Percentiles rank a stretch among this genome's conserved stretches.
Evolutionary conservation across 2,329 filamentous ascomycete genomes (phyloP).

Genomic region (Fusarium miscanthi): DNA sequence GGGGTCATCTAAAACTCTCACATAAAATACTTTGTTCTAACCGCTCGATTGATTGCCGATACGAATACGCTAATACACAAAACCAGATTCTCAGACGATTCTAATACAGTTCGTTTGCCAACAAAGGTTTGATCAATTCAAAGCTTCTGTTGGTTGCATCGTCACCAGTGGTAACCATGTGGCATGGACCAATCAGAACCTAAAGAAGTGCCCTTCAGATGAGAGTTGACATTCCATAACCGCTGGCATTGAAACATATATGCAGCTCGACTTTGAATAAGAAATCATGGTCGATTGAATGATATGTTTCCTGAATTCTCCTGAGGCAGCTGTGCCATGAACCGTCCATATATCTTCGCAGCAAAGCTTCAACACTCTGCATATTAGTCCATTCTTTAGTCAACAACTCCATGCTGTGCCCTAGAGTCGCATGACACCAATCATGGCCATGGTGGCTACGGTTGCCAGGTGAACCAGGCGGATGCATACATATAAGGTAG

Average conservation of each 20-base stretch:
- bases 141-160: conserved; percentile 26
- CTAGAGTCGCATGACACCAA: background rate
- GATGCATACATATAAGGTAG: no score
- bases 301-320: conserved; percentile 7
- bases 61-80: conserved; percentile 1
- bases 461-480: conserved; percentile 40
- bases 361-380: background rate
- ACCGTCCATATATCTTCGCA: background rate
- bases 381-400: background rate
- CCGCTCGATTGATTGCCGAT: background rate
- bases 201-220: background rate
- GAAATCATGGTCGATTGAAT: background rate
- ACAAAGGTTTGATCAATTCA: background rate
- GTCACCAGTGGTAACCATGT: conserved; percentile 3
- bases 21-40: background rate
- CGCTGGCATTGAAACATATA: conserved; percentile 2
- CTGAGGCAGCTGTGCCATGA: background rate
- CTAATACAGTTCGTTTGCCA: background rate
- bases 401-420: conserved; percentile 14
- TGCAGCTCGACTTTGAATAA: background rate
- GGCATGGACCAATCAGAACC: conserved; percentile 21
- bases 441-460: background rate
- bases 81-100: background rate
- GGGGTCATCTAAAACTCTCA: background rate
- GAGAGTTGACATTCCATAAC: conserved; percentile 2